Percentiles rank a stretch among this genome's conserved stretches.
phyloP scores from a whole-genome alignment of 1,139 yeast genomes.

The Yamadazyma atlantica region DNA sequence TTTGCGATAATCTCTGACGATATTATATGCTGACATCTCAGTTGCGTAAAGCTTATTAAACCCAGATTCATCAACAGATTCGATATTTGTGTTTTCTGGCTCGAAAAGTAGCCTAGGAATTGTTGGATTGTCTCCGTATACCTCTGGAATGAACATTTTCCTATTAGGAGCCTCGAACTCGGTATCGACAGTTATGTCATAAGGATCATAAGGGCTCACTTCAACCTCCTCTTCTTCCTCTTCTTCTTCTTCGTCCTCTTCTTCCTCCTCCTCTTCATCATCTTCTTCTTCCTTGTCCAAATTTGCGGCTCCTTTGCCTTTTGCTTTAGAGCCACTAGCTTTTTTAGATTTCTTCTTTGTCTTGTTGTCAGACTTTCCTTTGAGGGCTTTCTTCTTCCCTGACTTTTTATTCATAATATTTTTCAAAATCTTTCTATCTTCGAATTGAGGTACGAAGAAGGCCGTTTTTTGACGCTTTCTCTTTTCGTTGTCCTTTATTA shows the following conservation, averaged over 20 bases:
- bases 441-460: slow-evolving; percentile 26
- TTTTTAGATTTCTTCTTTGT: slow-evolving; percentile 1
- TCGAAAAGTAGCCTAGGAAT: slow-evolving; percentile 26
- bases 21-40: slow-evolving; percentile 30
- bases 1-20: slow-evolving; percentile 28
- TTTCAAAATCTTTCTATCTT: slow-evolving; percentile 15
- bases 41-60: slow-evolving; percentile 17
- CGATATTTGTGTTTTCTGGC: slow-evolving; percentile 12
- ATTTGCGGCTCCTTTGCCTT: slow-evolving; percentile 6
- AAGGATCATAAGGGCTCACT: slow-evolving; percentile 40
- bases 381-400: slow-evolving; percentile 2
- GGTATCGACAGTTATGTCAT: slow-evolving; percentile 36
- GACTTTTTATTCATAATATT: slow-evolving; percentile 12
- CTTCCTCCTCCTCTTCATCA: slow-evolving; percentile 4
- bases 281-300: slow-evolving; percentile 4
- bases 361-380: slow-evolving; percentile 3
- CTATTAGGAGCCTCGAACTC: slow-evolving; percentile 31
- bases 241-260: slow-evolving; percentile 13
- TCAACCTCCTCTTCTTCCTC: slow-evolving; percentile 20
- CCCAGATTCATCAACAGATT: slow-evolving; percentile 18
- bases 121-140: slow-evolving; percentile 20
- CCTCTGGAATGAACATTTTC: slow-evolving; percentile 31
- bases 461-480: slow-evolving; percentile 30
- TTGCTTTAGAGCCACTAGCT: slow-evolving; percentile 3
- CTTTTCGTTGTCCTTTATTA: slow-evolving; percentile 32